Evolutionary conservation across 1,284 basidiomycete species (phyloP), one percentile per base, ranked within the genome.

Genomic region (Erythrobasidium hasegawianum): DNA sequence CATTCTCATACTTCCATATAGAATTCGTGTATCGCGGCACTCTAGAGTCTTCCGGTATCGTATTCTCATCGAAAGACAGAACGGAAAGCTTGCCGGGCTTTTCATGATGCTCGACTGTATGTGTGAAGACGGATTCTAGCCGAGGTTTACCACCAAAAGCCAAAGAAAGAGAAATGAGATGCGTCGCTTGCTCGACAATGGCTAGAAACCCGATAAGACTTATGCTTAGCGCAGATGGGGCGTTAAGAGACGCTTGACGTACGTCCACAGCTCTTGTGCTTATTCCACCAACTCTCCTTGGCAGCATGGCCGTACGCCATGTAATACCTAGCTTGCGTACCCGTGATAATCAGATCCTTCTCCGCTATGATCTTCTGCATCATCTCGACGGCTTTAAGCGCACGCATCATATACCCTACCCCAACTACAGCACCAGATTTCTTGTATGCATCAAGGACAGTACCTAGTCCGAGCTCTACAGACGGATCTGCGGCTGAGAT

Each of bases 131-230:
- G 49, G 85, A 85, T 64, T 82, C 79, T 66, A 95, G 87, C 75
- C 94, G 89, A 59, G 96, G 90, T 73, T 96, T 92, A 49, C 94
- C 94, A 62, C 93, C 94, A 78, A 97, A 97, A 83, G 97, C 97
- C 72, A 95, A 68, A 26, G 72, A 69, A 2, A 76, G 70, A 45
- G 71, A 70, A 27, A 70, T 69, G 39, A 76, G 75, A 64, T 76
- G 75, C 9, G 75, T 76, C 0, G 72, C 75, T 67, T 76, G 75
- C 66, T 76, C 75, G 8, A 76, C 74, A 13, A 76, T 64, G 20
- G 70, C 66, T 68, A 43, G 14, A n/a, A 9, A 11, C 13, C n/a
- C 1, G 16, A 41, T 16, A 24, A n/a, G 54, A 9, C 22, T 40
- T 9, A 3, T n/a, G 16, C n/a, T 18, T n/a, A 0, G 57, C 10